Base-by-base conservation (phyloP, 2,329 filamentous ascomycete genomes). In the Colletotrichum sp. region DNA sequence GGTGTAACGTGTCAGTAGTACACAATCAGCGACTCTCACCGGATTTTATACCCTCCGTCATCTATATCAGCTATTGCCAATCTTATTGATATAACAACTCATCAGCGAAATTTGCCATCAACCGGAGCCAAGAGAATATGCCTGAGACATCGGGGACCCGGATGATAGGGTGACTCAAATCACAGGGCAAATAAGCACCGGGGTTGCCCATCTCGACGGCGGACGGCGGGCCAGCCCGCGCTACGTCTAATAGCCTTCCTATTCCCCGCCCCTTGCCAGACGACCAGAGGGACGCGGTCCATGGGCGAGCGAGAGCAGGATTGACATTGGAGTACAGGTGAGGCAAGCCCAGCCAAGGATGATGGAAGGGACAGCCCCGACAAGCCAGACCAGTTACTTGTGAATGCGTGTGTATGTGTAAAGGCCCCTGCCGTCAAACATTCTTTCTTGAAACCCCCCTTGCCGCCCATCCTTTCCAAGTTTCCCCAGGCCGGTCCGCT, bases 401-500 rank as follows among this genome's bases (percentile, higher is more conserved):
- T 44, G 24, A 28, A 28, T n/a, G 39, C 18, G 55, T 36, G 39
- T 44, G 39, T 55, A 30, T 39, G 30, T 30, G 24, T 32, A 32
- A 34, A 26, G 16, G 16, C 60, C 26, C 32, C 28, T 64, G 69
- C 59, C n/a, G 28, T 64, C 18, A 62, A 52, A 68, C 55, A 60
- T 70, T 49, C 55, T 72, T 21, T 63, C 28, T 49, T 63, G 34
- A 32, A 62, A 62, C 16, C 59, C 59, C n/a, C 26, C 34, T 65
- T 55, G 73, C 24, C 49, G 70, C 28, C 55, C 32, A 71, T 69
- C 64, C 64, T 71, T 69, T 63, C 68, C 57, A 49, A 63, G 30
- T 63, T 73, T 76, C 73, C 69, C 70, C 69, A 73, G 55, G 39
- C 39, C 73, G 73, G 73, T 69, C 70, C 70, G 70, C 64, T 76